Percentiles rank a stretch among this genome's conserved stretches.
Conservation (phyloP, 2,329 filamentous ascomycete genomes). For the Fusarium brachygibbosum region DNA sequence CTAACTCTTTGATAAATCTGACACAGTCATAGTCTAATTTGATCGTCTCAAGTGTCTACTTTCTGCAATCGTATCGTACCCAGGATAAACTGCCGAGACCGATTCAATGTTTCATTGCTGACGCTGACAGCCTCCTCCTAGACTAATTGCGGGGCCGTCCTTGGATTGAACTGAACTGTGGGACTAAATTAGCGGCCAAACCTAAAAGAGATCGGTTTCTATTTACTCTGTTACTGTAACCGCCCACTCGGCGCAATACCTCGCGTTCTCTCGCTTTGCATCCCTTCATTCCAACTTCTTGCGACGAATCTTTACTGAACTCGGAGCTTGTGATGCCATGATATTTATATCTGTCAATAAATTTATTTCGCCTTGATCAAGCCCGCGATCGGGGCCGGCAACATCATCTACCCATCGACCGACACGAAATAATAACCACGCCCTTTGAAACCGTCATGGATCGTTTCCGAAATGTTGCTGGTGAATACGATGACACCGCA, state of each 20-base stretch:
- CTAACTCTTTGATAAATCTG: not conserved
- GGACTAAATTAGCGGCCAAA: constrained; percentile 35
- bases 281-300: constrained; percentile 23
- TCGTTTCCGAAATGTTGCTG: constrained; percentile 33
- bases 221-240: constrained; percentile 34
- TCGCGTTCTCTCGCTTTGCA: constrained; percentile 38
- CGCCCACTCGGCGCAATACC: constrained; percentile 38
- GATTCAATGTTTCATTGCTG: constrained; percentile 18
- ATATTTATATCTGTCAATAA: constrained; percentile 4
- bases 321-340: constrained; percentile 40
- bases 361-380: constrained; percentile 41
- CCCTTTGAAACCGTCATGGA: constrained; percentile 37
- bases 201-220: constrained; percentile 38
- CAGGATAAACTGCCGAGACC: constrained; percentile 5
- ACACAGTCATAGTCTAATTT: too few relatives aligned
- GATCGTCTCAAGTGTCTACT: not conserved
- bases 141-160: constrained; percentile 25
- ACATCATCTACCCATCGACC: constrained; percentile 9
- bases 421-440: constrained; percentile 1
- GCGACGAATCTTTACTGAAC: not conserved
- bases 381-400: constrained; percentile 37
- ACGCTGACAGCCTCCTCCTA: constrained; percentile 7
- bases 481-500: constrained; percentile 52
- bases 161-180: constrained; percentile 26
- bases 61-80: not conserved